These are phyloP conservation scores for Colletotrichum somersetense DNA, from an alignment of 2,329 filamentous ascomycete species.

Conservation along the genomic window DNA sequence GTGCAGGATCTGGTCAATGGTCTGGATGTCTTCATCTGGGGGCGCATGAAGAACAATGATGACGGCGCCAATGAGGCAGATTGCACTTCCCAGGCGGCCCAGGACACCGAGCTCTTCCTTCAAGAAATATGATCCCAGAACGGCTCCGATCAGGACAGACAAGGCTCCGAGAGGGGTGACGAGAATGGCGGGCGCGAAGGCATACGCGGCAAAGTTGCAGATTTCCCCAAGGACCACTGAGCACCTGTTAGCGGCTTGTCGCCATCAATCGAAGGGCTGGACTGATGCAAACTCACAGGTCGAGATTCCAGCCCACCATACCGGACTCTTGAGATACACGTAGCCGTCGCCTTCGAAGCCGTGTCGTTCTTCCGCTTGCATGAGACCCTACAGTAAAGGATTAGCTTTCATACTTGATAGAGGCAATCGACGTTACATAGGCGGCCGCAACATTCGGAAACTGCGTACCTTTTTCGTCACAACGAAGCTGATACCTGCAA, in stretches of 20 bases:
- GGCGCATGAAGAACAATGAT: conserved; percentile 98
- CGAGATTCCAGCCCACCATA: conserved; percentile 96
- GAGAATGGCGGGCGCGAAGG: conserved; percentile 97
- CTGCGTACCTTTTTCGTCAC: conserved; percentile 93
- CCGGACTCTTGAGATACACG: conserved; percentile 91
- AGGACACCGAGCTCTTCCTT: conserved; percentile 90
- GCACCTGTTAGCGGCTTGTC: conserved; percentile 16
- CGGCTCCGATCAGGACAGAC: conserved; percentile 93
- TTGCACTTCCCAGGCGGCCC: conserved; percentile 94
- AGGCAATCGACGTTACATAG: conserved; percentile 12
- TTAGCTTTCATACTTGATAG: conserved; percentile 40
- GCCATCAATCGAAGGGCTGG: neutral
- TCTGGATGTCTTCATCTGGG: conserved; percentile 90
- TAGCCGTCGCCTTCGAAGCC: conserved; percentile 98
- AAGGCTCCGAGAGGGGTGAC: conserved; percentile 95
- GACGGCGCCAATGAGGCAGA: conserved; percentile 94
- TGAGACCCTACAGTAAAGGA: conserved; percentile 74
- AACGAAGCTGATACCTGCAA: conserved; percentile 90
- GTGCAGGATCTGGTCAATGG: conserved; percentile 90
- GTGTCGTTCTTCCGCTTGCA: conserved; percentile 89
- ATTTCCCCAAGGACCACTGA: conserved; percentile 92
- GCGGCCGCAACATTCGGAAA: conserved; percentile 11
- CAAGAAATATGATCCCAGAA: conserved; percentile 94
- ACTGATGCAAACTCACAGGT: conserved; percentile 74
- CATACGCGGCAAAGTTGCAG: conserved; percentile 98